A percentile compares a stretch with the other conserved stretches of the same genome.
Evolutionary conservation across 257 asterid genomes (phyloP).

Genomic region (Solanum chmielewskii): DNA sequence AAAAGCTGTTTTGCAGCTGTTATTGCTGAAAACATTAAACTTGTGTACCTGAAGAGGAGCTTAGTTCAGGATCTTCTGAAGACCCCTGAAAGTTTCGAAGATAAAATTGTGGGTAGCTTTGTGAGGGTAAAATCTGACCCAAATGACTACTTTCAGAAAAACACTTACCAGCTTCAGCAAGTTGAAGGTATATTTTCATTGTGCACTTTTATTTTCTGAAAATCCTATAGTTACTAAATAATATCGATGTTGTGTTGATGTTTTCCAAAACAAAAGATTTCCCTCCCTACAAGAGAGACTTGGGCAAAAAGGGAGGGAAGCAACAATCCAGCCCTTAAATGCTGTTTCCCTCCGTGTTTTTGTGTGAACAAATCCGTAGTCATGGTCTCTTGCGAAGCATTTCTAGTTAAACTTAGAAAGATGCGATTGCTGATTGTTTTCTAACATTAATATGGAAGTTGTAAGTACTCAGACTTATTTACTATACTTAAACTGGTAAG

Average conservation of each 20-base stretch:
- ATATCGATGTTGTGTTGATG: background rate
- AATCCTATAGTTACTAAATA: background rate
- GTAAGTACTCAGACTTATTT: background rate
- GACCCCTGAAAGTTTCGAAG: constrained; percentile 43
- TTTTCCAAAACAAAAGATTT: background rate
- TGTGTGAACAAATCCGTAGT: background rate
- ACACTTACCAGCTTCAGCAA: constrained; percentile 67
- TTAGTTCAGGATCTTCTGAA: constrained; percentile 58
- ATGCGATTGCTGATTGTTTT: background rate
- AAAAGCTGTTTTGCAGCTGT: constrained; percentile 73
- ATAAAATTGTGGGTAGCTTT: constrained; percentile 65
- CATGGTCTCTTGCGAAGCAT: background rate
- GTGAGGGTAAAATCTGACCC: constrained; percentile 83
- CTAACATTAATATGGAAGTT: background rate
- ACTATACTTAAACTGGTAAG: background rate
- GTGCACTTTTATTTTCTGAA: background rate
- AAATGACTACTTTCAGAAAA: constrained; percentile 57
- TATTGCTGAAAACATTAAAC: constrained; percentile 61
- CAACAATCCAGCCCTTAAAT: background rate
- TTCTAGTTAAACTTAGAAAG: background rate
- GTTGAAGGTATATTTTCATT: constrained; percentile 52
- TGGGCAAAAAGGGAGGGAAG: background rate
- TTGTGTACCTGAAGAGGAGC: constrained; percentile 55
- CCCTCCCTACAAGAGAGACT: background rate
- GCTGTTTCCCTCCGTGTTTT: background rate